phyloP scores from a whole-genome alignment of 371 early-diverging fungal species.

The Umbelopsis sp. region DNA sequence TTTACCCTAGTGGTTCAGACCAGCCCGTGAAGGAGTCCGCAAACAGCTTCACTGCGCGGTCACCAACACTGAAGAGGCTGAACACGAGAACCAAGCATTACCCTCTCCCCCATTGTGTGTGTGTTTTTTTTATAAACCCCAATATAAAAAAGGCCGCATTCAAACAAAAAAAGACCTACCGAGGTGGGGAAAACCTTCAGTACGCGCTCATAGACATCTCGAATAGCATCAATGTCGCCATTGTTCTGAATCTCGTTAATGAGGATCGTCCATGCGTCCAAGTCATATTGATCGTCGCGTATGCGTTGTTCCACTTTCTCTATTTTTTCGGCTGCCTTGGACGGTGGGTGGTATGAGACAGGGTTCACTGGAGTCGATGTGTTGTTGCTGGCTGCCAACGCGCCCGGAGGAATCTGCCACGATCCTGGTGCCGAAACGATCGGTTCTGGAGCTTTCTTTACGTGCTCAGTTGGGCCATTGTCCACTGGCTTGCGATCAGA shows the following conservation, averaged over 20 bases:
- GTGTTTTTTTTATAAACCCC: too few relatives aligned
- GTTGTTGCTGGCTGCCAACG: conserved; percentile 35
- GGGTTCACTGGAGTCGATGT: not conserved
- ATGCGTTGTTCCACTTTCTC: conserved; percentile 60
- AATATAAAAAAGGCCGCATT: not conserved
- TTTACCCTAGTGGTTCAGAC: too few relatives aligned
- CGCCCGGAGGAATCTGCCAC: conserved; percentile 60
- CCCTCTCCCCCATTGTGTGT: too few relatives aligned
- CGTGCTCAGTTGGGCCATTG: not conserved
- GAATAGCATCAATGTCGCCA: conserved; percentile 61
- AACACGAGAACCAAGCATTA: too few relatives aligned
- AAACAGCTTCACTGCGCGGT: too few relatives aligned
- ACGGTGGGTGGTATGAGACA: conserved; percentile 9
- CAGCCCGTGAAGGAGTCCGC: too few relatives aligned
- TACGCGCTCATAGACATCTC: conserved; percentile 76
- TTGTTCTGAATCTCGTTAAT: conserved; percentile 60
- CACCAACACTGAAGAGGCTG: too few relatives aligned
- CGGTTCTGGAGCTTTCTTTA: conserved; percentile 18
- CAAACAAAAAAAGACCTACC: conserved; percentile 58
- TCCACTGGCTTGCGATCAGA: not conserved
- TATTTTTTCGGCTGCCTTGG: conserved; percentile 41
- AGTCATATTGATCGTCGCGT: conserved; percentile 59
- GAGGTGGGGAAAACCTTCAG: conserved; percentile 84
- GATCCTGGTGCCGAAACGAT: conserved; percentile 51
- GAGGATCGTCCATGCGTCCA: conserved; percentile 72